phyloP scores from a whole-genome alignment of 768 basidiomycete genomes.

The Strobilomyces dryophilus region DNA sequence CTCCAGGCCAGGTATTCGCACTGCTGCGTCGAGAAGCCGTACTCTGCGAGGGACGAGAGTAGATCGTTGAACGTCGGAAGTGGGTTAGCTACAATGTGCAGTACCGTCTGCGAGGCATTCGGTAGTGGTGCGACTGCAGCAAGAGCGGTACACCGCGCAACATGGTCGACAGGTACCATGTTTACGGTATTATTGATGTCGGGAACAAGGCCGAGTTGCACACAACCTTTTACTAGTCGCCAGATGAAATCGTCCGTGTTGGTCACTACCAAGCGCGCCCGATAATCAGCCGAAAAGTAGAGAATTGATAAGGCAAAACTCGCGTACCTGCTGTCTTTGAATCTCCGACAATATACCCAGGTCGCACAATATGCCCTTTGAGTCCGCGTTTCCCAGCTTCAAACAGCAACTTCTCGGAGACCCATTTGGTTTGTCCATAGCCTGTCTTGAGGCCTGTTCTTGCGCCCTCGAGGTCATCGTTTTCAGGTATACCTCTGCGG shows the following conservation, averaged over 20 bases:
- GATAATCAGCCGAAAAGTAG: not conserved
- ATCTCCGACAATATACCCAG: conserved; percentile 96
- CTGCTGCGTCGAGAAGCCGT: conserved; percentile 74
- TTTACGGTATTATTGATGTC: conserved; percentile 99
- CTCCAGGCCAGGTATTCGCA: conserved; percentile 94
- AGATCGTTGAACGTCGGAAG: conserved; percentile 87
- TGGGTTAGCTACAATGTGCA: conserved; percentile 85
- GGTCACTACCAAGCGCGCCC: conserved; percentile 55
- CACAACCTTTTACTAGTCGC: conserved; percentile 97
- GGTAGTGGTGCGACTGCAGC: conserved; percentile 63
- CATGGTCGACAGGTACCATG: conserved; percentile 97
- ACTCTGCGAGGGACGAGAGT: conserved; percentile 64
- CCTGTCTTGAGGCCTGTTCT: conserved; percentile 74
- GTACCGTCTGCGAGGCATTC: conserved; percentile 48
- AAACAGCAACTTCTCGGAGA: conserved; percentile 89
- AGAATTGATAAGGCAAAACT: not conserved
- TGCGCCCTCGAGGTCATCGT: conserved; percentile 86
- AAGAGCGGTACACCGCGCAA: conserved; percentile 75
- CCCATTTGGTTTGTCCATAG: conserved; percentile 99
- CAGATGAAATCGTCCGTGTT: conserved; percentile 99
- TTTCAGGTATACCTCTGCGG: conserved; percentile 75
- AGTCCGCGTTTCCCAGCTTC: conserved; percentile 88
- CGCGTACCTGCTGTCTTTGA: conserved; percentile 75
- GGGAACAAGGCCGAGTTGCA: conserved; percentile 93
- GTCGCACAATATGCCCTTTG: conserved; percentile 81